Conservation (phyloP, 2,329 filamentous ascomycete species). For the Ophiostoma ulmi region DNA sequence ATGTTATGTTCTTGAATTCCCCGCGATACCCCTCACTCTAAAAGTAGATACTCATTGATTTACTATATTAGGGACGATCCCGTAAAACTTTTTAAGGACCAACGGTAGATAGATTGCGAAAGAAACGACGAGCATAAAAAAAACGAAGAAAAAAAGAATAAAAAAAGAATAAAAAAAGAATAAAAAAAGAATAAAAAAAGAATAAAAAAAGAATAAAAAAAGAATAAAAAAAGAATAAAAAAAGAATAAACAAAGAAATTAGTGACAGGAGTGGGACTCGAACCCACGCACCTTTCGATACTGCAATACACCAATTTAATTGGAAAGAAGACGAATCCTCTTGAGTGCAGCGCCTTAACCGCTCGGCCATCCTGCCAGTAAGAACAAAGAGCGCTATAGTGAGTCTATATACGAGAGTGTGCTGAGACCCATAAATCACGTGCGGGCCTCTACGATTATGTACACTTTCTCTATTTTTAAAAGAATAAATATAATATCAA, state of each 20-base stretch:
- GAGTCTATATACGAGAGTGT: not conserved
- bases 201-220: not conserved
- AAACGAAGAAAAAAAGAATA: not conserved
- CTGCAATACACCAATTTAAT: conserved; percentile 26
- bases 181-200: not conserved
- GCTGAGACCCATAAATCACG: not conserved
- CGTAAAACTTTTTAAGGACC: not conserved
- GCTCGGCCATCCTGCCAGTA: conserved; percentile 25
- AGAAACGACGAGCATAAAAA: not conserved
- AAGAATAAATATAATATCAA: not conserved
- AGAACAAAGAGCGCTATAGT: not conserved
- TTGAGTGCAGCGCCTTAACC: conserved; percentile 27
- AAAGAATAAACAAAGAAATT: not conserved
- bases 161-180: not conserved
- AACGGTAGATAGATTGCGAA: not conserved
- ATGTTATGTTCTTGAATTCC: not conserved
- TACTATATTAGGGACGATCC: not conserved
- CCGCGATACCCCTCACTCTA: not conserved
- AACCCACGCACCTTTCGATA: conserved; percentile 27
- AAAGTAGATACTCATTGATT: not conserved
- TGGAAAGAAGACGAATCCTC: conserved; percentile 22
- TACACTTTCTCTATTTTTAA: not conserved
- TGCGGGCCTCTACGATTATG: not conserved
- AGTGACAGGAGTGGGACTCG: conserved; percentile 27
- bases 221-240: not conserved